A percentile compares a stretch with the other conserved stretches of the same genome.
phyloP scores from a whole-genome alignment of 164 flowering plant genomes.

The Tetrastigma voinierianum region DNA sequence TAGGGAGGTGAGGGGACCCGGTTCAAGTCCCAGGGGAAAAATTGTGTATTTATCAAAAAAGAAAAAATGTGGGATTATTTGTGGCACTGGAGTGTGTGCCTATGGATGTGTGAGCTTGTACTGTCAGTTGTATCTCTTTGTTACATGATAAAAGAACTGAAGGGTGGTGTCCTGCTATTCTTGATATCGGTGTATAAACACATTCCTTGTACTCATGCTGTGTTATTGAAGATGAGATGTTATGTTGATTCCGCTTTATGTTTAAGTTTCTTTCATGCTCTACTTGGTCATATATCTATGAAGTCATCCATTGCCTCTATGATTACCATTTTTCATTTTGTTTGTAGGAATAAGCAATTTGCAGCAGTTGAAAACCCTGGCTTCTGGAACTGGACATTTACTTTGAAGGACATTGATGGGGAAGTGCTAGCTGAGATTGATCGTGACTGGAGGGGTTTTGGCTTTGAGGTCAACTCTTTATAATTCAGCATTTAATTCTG shows the following conservation, averaged over 20 bases:
- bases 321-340: background rate
- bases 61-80: no score
- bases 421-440: constrained; percentile 82
- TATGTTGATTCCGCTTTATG: background rate
- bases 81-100: no score
- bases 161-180: background rate
- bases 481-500: background rate
- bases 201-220: background rate
- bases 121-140: background rate
- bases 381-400: constrained; percentile 95
- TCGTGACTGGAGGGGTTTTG: constrained; percentile 98
- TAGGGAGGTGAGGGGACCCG: no score
- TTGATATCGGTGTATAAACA: background rate
- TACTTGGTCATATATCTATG: background rate
- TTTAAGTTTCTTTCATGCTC: background rate
- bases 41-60: no score
- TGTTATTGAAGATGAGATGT: background rate
- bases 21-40: no score
- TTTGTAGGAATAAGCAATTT: constrained; percentile 75
- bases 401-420: constrained; percentile 82
- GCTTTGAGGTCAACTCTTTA: constrained; percentile 75
- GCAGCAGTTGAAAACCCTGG: constrained; percentile 98
- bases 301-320: background rate
- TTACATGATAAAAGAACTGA: background rate
- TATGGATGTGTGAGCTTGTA: no score